A percentile compares a stretch with the other conserved stretches of the same genome.
These are phyloP conservation scores for Coleophoma eucalyptorum DNA, from an alignment of 2,329 filamentous ascomycete genomes.

Conservation along the genomic window DNA sequence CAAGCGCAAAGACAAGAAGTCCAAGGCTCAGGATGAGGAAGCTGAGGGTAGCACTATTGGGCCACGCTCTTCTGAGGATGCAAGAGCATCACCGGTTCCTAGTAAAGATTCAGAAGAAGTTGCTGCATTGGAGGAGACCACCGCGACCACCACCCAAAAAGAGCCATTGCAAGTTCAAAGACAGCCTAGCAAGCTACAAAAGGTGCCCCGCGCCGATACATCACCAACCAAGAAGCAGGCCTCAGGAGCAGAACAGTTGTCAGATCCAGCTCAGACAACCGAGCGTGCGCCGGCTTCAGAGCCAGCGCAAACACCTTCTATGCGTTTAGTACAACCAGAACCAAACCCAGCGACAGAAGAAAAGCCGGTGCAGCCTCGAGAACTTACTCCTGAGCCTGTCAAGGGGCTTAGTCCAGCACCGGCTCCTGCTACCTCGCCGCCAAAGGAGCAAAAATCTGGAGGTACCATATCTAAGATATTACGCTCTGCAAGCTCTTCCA, in stretches of 20 bases:
- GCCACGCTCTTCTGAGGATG: constrained; percentile 39
- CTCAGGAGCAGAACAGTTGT: constrained; percentile 11
- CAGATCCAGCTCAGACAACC: constrained; percentile 11
- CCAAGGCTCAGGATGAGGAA: constrained; percentile 50
- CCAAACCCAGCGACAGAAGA: constrained; percentile 14
- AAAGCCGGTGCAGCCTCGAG: constrained; percentile 23
- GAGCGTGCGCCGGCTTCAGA: constrained; percentile 13
- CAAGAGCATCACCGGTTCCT: constrained; percentile 22
- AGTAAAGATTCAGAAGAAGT: constrained; percentile 28
- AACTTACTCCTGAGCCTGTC: constrained; percentile 32
- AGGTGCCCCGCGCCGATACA: constrained; percentile 39
- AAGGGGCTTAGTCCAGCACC: constrained; percentile 27
- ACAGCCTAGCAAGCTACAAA: constrained; percentile 66
- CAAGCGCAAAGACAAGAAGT: constrained; percentile 36
- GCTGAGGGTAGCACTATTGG: constrained; percentile 25
- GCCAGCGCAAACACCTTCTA: constrained; percentile 22
- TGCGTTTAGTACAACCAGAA: constrained; percentile 25
- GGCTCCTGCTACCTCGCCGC: constrained; percentile 32
- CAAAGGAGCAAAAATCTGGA: constrained; percentile 36
- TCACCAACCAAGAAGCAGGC: constrained; percentile 20
- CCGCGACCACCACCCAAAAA: constrained; percentile 8
- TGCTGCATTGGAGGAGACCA: constrained; percentile 16
- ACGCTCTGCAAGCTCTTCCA: constrained; percentile 33
- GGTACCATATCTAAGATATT: constrained; percentile 39
- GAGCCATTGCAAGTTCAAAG: constrained; percentile 39